Evolutionary conservation across 129 eudicot species (phyloP).

Genomic region (Centaurea solstitialis): DNA sequence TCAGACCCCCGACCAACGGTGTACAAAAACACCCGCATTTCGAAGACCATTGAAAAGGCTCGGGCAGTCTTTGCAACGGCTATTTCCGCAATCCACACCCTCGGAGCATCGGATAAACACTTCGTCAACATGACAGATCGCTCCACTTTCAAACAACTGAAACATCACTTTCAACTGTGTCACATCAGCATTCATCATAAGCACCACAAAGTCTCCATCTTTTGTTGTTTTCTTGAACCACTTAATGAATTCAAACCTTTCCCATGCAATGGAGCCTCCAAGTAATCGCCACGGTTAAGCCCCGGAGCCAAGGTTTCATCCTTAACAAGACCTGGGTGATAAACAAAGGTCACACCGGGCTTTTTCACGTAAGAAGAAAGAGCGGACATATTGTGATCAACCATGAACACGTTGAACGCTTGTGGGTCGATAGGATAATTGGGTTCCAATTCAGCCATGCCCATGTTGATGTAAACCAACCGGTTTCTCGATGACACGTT

Average conservation of each 20-base stretch:
- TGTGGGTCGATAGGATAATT: conserved; percentile 38
- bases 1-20: conserved; percentile 51
- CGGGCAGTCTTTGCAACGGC: conserved; percentile 42
- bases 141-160: conserved; percentile 66
- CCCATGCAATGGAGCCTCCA: conserved; percentile 49
- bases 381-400: conserved; percentile 71
- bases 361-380: conserved; percentile 60
- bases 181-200: conserved; percentile 71
- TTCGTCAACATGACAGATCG: conserved; percentile 72
- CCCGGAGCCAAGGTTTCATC: conserved; percentile 16
- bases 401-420: conserved; percentile 47
- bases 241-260: conserved; percentile 54
- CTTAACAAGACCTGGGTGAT: conserved; percentile 62
- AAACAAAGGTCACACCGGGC: conserved; percentile 78
- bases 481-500: conserved; percentile 56
- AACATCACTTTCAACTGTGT: conserved; percentile 57
- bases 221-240: conserved; percentile 69
- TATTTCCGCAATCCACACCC: conserved; percentile 25
- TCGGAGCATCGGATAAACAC: conserved; percentile 65
- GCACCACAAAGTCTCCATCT: conserved; percentile 62
- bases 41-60: conserved; percentile 56
- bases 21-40: conserved; percentile 63
- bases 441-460: conserved; percentile 49
- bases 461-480: conserved; percentile 56
- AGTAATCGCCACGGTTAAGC: conserved; percentile 35